Base-by-base conservation (phyloP, 805 yeast genomes). In the Saccharomycopsis amapae region DNA sequence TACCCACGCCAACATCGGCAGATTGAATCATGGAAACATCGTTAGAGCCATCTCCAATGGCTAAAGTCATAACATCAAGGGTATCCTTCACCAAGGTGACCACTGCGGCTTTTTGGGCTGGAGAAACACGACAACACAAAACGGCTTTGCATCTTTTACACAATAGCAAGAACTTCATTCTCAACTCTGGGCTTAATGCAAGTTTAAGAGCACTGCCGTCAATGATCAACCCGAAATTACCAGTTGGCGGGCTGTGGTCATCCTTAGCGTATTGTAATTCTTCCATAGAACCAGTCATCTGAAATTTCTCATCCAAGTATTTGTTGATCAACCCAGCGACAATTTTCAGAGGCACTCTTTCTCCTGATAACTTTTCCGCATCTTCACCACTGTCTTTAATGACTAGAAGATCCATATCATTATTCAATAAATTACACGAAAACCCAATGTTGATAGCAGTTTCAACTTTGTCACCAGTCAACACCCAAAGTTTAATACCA, bases 1-100 rank as follows among this genome's bases (percentile, higher is more conserved):
- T 85, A 66, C 95, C 95, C 46, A 85, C 84, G 57, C 95, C 95
- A 38, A 85, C 81, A 63, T 85, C 81, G 1, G 94, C 93, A 24
- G 88, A 79, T 62, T 85, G 95, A 54, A 85, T 85, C 95, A 85
- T 85, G 10, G 94, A 89, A 52, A 85, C 95, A 65, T 85, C 95
- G 60, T 85, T 85, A 18, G 93, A 79, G 45, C 95, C 95, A 64
- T 85, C 95, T 55, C 95, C 95, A 59, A 85, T 83, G 5, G 93
- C 90, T 48, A 85, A 64, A 1, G 94, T 85, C 89, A 85, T 85
- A 24, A 85, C 95, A 52, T 78, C 79, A 39, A 85, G 66, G 15
- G 78, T 72, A 24, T 79, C 76, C 58, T 81, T 84, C n/a, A 85
- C 93, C 53, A 85, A 62, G 53, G 75, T 79, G 24, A 84, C 90